phyloP scores from a whole-genome alignment of 2,329 filamentous ascomycete genomes.

The Magnaporthiopsis incrustans region DNA sequence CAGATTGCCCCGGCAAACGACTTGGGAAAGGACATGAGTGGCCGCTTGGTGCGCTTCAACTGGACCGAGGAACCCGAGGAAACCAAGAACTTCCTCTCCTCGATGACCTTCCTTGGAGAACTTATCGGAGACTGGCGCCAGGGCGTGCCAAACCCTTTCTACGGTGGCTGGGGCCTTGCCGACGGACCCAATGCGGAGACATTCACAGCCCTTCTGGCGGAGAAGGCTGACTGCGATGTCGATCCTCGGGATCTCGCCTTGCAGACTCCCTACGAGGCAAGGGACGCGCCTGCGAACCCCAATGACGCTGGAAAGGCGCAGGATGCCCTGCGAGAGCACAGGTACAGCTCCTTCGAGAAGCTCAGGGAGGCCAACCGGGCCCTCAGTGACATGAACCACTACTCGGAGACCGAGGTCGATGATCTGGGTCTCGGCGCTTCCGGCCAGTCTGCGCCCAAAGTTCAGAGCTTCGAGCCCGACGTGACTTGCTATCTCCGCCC shows the following conservation, averaged over 20 bases:
- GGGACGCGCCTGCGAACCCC: not conserved
- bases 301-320: not conserved
- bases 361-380: not conserved
- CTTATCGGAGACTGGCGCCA: not conserved
- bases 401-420: not conserved
- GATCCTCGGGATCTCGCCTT: not conserved
- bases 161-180: not conserved
- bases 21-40: not conserved
- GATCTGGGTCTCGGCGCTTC: not conserved
- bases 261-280: not conserved
- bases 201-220: not conserved
- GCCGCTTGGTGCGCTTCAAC: not conserved
- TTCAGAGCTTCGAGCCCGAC: conserved; percentile 8
- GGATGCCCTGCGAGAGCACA: not conserved
- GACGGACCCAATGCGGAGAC: not conserved
- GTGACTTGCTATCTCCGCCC: conserved; percentile 34
- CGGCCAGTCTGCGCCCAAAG: too few species aligned
- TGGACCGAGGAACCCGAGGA: not conserved
- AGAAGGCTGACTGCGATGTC: not conserved
- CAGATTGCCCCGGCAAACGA: not conserved
- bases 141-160: not conserved
- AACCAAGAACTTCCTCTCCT: not conserved
- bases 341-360: not conserved
- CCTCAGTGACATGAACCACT: not conserved
- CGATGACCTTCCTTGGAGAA: not conserved